These are phyloP conservation scores for Exophiala dermatitidis DNA, from an alignment of 2,329 filamentous ascomycete species.

Conservation along the genomic window DNA sequence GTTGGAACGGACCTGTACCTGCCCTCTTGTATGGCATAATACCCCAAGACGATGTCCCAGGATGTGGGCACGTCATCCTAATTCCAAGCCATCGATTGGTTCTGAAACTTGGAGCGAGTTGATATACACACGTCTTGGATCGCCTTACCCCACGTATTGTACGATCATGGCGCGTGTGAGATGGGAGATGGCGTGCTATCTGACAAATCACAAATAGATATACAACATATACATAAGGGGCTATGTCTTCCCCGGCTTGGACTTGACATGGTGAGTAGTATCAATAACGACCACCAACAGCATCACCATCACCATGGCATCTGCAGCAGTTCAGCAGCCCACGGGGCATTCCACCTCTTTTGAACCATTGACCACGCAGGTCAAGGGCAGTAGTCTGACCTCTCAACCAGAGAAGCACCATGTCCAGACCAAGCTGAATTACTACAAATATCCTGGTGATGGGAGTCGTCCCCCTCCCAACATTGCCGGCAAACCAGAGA, in stretches of 20 bases:
- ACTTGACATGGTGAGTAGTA: not conserved
- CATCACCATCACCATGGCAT: slow-evolving; percentile 19
- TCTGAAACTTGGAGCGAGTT: not conserved
- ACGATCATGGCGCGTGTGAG: slow-evolving; percentile 15
- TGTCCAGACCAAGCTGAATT: slow-evolving; percentile 26
- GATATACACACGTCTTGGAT: slow-evolving; percentile 5
- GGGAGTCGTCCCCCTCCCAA: slow-evolving; percentile 24
- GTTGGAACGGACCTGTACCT: slow-evolving; percentile 5
- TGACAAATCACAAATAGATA: slow-evolving; percentile 24
- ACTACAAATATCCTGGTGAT: slow-evolving; percentile 29
- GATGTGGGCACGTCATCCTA: slow-evolving; percentile 15
- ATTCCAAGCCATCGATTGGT: slow-evolving; percentile 10
- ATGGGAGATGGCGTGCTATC: slow-evolving; percentile 24
- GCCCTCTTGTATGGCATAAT: slow-evolving; percentile 1
- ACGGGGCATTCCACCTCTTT: slow-evolving; percentile 26
- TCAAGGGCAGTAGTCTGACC: slow-evolving; percentile 1
- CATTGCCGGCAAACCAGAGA: slow-evolving; percentile 29
- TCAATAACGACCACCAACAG: slow-evolving; percentile 1
- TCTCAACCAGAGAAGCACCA: slow-evolving; percentile 22
- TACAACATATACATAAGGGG: slow-evolving; percentile 5
- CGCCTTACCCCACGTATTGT: slow-evolving; percentile 19
- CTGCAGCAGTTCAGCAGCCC: slow-evolving; percentile 25
- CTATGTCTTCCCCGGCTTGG: not conserved
- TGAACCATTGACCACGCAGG: slow-evolving; percentile 20
- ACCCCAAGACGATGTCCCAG: slow-evolving; percentile 1